Percentiles rank a stretch among this genome's conserved stretches.
These are phyloP conservation scores for Naganishia randhawae DNA, from an alignment of 768 basidiomycete genomes.

Conservation along the genomic window DNA sequence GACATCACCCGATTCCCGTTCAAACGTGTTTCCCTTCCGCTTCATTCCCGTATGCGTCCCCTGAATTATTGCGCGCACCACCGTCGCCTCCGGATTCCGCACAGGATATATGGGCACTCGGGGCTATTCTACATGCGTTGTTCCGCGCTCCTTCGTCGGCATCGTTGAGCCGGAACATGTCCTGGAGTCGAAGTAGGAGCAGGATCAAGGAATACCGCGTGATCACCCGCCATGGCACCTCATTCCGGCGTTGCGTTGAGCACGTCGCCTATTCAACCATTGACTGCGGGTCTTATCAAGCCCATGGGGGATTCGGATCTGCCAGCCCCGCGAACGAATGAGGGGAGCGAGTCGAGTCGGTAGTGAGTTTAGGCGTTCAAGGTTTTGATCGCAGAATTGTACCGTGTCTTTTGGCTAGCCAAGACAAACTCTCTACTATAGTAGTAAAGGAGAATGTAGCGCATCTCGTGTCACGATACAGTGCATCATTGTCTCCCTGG, in stretches of 20 bases:
- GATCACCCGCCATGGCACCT: no score
- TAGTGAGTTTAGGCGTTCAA: not conserved
- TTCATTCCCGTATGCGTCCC: constrained; percentile 29
- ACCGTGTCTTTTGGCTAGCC: not conserved
- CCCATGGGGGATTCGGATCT: constrained; percentile 2
- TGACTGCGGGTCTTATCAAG: not conserved
- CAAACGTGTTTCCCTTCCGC: constrained; percentile 28
- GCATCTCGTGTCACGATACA: not conserved
- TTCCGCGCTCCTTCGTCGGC: constrained; percentile 48
- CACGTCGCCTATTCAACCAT: not conserved
- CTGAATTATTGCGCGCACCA: constrained; percentile 51
- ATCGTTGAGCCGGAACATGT: constrained; percentile 5
- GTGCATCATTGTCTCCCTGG: not conserved
- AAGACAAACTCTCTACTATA: not conserved
- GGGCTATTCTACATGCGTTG: constrained; percentile 80
- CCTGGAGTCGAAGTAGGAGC: not conserved
- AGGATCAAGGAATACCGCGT: constrained; percentile 6
- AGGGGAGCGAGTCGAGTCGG: not conserved
- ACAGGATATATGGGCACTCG: constrained; percentile 94
- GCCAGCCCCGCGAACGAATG: not conserved
- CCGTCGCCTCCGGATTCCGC: constrained; percentile 56
- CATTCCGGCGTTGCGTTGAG: not conserved
- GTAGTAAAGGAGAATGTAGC: not conserved
- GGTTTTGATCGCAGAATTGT: not conserved
- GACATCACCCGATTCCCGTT: not conserved